Evolutionary conservation across 2,329 filamentous ascomycete species (phyloP), one percentile per base, ranked within the genome.

Genomic region (Arthrocladium fulminans): DNA sequence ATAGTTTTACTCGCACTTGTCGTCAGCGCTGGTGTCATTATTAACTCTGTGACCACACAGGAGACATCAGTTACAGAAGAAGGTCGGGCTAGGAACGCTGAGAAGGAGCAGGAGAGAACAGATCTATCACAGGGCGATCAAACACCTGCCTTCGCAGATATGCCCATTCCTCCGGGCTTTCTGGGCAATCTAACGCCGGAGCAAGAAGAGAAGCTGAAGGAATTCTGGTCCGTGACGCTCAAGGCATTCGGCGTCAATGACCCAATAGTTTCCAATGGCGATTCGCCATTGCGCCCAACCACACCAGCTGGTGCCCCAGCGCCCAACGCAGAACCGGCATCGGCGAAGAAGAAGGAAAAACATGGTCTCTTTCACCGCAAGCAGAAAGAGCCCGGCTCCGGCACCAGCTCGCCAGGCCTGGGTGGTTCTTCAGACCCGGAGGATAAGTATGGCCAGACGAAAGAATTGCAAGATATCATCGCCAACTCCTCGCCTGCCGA

Each of bases 371-470:
- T 92, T 62, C 80, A 81, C 57, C 53, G 66, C 27, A 60, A 63
- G 46, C 57, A 63, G 43, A 58, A 65, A 47, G 58, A 63, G 20
- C 56, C 61, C 38, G 53, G 59, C 19, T 61, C 65, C 2, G 61
- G 68, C 5, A 60, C 66, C 29, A 64, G 67, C 15, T 63, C 66
- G 2, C 55, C 68, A 49, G 60, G 56, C 22, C 54, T 65, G 39
- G 65, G 70, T 20, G 32, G 24, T 22, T 42, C 53, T 25, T 41
- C 40, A 10, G 76, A 80, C 10, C 70, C 73, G 2, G 86, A 96
- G 49, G 92, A 98, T 70, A 98, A 97, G 70, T 90, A 94, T 64
- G 89, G 88, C 40, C 86, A 92, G 66, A 85, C 79, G 30, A 92
- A 90, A 67, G 81, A 88, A 43, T 96, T 88, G 67, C 79, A 87